Evolutionary conservation across 108 stramenopile species (phyloP).

Genomic region (Schizochytrium sp.): DNA sequence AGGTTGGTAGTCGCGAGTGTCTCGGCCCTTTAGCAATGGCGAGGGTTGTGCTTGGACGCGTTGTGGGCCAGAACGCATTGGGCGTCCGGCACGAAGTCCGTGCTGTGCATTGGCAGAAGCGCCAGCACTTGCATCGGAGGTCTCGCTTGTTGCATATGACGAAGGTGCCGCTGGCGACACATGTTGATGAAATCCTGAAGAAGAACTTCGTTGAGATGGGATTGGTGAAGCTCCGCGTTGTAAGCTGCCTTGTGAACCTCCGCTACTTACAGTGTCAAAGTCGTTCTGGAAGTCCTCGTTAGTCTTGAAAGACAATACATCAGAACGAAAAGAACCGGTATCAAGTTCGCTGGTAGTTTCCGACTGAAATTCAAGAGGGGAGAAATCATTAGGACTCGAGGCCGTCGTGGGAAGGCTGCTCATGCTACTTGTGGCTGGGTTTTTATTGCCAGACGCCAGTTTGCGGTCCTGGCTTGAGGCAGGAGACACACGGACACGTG

Average conservation of each 20-base stretch:
- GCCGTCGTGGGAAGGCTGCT: not conserved
- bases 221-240: not conserved
- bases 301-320: slow-evolving; percentile 3
- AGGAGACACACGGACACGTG: not conserved
- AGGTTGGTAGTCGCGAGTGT: not conserved
- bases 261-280: not conserved
- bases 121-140: not conserved
- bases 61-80: not conserved
- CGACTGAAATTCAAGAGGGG: not conserved
- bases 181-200: too few species aligned
- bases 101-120: not conserved
- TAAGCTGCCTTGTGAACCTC: not conserved
- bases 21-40: not conserved
- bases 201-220: not conserved
- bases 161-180: not conserved
- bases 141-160: not conserved
- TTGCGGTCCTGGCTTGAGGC: not conserved
- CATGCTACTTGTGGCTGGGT: not conserved
- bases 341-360: not conserved
- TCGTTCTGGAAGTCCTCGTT: not conserved
- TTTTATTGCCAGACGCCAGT: not conserved
- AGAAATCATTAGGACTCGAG: not conserved
- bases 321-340: slow-evolving; percentile 22
- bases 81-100: not conserved
- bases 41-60: not conserved